Evolutionary conservation across 2,329 filamentous ascomycete genomes (phyloP).

Genomic region (Dendrostoma leiphaemia): DNA sequence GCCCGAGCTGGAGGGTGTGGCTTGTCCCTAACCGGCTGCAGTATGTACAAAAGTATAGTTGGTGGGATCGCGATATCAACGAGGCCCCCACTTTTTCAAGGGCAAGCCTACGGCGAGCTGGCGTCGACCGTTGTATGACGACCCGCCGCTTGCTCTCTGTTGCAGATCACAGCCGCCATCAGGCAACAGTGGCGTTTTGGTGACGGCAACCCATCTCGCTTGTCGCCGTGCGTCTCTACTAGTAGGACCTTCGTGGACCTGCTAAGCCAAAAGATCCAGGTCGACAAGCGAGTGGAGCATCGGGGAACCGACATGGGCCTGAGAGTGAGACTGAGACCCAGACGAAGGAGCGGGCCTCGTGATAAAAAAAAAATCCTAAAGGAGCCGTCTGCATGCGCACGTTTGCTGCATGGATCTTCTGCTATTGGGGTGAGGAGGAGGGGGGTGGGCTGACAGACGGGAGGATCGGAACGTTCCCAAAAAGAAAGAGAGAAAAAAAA

Average conservation of each 20-base stretch:
- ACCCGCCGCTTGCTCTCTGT: not conserved
- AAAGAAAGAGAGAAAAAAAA: not conserved
- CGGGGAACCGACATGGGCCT: not conserved
- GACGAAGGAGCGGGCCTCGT: slow-evolving; percentile 1
- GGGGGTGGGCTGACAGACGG: no score
- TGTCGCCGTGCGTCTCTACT: slow-evolving; percentile 1
- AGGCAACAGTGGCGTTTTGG: not conserved
- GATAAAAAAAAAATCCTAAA: not conserved
- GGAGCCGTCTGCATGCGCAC: not conserved
- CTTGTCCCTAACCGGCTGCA: not conserved
- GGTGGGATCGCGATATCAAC: not conserved
- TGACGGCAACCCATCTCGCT: not conserved
- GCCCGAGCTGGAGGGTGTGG: not conserved
- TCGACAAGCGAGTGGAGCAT: not conserved
- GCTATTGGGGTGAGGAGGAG: not conserved
- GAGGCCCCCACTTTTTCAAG: not conserved
- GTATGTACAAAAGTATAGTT: not conserved
- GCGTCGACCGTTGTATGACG: not conserved
- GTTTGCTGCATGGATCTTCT: not conserved
- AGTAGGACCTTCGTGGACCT: no score
- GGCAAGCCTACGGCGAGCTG: not conserved
- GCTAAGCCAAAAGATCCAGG: no score
- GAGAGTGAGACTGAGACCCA: not conserved
- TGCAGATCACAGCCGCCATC: not conserved
- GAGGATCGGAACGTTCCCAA: not conserved